Conservation (phyloP, 2,329 filamentous ascomycete species). For the Phyllosticta citriasiana region DNA sequence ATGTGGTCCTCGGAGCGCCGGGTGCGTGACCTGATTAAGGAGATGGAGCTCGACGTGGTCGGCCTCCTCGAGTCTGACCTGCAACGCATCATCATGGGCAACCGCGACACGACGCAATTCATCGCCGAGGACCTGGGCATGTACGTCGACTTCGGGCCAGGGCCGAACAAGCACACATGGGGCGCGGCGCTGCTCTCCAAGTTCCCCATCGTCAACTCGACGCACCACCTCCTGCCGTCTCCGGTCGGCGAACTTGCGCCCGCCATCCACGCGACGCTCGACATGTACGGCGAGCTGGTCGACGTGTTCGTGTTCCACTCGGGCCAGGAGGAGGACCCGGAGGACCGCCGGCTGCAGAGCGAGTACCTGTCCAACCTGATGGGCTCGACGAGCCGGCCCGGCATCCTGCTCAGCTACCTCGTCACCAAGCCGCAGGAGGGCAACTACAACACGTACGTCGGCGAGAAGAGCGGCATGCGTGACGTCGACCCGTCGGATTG, state of each 20-base stretch:
- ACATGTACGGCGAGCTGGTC: constrained; percentile 80
- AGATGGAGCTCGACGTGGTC: constrained; percentile 93
- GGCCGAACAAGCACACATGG: constrained; percentile 99
- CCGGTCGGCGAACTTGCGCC: constrained; percentile 92
- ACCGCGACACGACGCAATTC: constrained; percentile 90
- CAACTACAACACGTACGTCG: constrained; percentile 95
- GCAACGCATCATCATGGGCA: constrained; percentile 99
- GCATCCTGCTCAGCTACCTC: constrained; percentile 81
- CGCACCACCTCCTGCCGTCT: constrained; percentile 86
- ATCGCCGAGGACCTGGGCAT: constrained; percentile 94
- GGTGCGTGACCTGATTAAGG: constrained; percentile 82
- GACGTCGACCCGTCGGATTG: constrained; percentile 89
- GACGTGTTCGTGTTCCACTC: constrained; percentile 99
- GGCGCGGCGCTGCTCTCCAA: constrained; percentile 87
- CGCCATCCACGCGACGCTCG: constrained; percentile 91
- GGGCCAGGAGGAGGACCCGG: constrained; percentile 90
- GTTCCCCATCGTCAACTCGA: constrained; percentile 95
- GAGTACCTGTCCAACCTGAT: constrained; percentile 82
- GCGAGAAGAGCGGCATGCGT: constrained; percentile 77
- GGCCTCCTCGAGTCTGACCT: constrained; percentile 89
- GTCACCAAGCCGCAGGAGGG: constrained; percentile 84
- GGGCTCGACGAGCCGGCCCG: constrained; percentile 68
- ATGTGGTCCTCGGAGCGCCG: constrained; percentile 97
- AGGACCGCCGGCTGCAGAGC: constrained; percentile 78
- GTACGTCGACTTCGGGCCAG: constrained; percentile 96